Evolutionary conservation across 345 rosid genomes (phyloP).

Genomic region (Gossypium longicalyx): DNA sequence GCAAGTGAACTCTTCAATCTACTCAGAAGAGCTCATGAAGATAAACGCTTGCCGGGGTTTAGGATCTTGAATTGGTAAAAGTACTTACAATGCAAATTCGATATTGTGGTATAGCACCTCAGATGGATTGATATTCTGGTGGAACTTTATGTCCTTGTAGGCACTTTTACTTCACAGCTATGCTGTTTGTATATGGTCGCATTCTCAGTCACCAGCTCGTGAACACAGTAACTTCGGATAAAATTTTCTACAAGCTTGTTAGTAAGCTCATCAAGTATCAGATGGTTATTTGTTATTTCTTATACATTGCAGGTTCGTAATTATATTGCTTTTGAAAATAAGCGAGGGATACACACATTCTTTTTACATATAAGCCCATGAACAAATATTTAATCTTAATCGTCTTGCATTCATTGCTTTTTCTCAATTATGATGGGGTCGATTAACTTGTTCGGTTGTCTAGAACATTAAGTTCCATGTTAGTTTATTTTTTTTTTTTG

Average conservation of each 20-base stretch:
- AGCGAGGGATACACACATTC: neutral
- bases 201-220: conserved; percentile 60
- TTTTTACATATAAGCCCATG: neutral
- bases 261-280: conserved; percentile 63
- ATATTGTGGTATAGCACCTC: neutral
- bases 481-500: neutral
- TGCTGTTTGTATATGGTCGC: conserved; percentile 69
- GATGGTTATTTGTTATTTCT: conserved; percentile 56
- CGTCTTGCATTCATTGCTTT: neutral
- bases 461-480: neutral
- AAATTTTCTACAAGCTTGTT: conserved; percentile 50
- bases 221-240: conserved; percentile 53
- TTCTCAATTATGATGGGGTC: neutral
- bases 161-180: conserved; percentile 75
- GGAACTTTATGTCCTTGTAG: conserved; percentile 24
- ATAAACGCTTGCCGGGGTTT: conserved; percentile 69
- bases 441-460: neutral
- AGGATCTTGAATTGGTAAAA: conserved; percentile 70
- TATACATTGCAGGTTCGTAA: conserved; percentile 58
- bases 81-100: neutral
- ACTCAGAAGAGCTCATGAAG: conserved; percentile 72
- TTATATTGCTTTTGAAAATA: neutral
- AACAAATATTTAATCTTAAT: neutral
- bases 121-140: neutral
- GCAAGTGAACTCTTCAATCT: conserved; percentile 81